Conservation (phyloP, 2,329 filamentous ascomycete genomes). For the Trichoderma koningiopsis region DNA sequence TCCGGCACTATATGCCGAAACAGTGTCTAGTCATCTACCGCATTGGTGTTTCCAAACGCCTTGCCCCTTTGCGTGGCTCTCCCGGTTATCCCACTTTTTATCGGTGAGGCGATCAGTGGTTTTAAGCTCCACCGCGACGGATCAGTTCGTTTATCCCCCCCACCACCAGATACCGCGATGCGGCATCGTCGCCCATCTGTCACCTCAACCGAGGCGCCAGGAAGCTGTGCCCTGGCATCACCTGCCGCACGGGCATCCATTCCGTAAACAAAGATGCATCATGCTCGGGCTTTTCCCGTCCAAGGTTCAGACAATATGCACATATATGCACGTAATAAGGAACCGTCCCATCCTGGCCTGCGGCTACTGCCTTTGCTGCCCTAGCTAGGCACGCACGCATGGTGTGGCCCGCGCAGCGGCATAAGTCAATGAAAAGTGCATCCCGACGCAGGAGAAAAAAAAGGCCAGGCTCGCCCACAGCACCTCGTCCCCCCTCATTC, state of each 20-base stretch:
- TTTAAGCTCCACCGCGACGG: slow-evolving; percentile 17
- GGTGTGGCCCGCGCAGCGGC: slow-evolving; percentile 1
- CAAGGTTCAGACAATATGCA: slow-evolving; percentile 21
- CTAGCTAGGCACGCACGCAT: slow-evolving; percentile 10
- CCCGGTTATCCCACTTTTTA: slow-evolving; percentile 20
- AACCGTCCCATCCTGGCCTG: slow-evolving; percentile 17
- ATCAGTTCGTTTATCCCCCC: slow-evolving; percentile 17
- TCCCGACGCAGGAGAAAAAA: slow-evolving; percentile 18
- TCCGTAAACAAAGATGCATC: slow-evolving; percentile 18
- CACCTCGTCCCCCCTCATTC: slow-evolving; percentile 8
- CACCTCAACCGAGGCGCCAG: slow-evolving; percentile 21
- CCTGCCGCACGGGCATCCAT: slow-evolving; percentile 20
- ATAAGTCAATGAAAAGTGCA: slow-evolving; percentile 11
- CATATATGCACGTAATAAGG: slow-evolving; percentile 20
- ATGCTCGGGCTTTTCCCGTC: slow-evolving; percentile 27
- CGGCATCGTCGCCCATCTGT: slow-evolving; percentile 23
- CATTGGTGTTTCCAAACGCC: not conserved
- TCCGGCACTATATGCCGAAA: slow-evolving; percentile 15
- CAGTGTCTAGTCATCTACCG: not conserved
- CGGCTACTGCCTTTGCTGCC: slow-evolving; percentile 7
- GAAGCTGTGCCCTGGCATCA: slow-evolving; percentile 20
- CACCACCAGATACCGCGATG: slow-evolving; percentile 18
- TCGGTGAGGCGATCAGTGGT: slow-evolving; percentile 26
- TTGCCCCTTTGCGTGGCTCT: slow-evolving; percentile 17
- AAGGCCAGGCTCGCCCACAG: slow-evolving; percentile 13